Conservation (phyloP, 192 early-diverging fungal species). For the Diversispora eburnea region DNA sequence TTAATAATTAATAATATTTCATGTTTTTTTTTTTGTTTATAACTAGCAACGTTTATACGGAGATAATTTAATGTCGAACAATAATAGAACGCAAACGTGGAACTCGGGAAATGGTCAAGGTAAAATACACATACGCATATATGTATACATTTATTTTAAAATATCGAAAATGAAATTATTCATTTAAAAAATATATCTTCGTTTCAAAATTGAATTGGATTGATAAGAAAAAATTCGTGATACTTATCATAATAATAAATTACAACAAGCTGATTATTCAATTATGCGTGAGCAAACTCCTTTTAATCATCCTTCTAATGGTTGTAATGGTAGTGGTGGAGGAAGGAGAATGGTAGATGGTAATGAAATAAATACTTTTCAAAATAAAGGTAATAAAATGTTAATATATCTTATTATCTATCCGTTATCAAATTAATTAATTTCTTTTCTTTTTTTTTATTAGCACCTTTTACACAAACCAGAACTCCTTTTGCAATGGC, state of each 20-base stretch:
- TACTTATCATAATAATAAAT: background rate
- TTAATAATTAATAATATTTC: background rate
- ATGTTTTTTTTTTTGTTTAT: background rate
- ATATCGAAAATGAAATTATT: no score
- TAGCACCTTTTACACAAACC: conserved; percentile 1
- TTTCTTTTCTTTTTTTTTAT: background rate
- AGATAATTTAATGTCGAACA: background rate
- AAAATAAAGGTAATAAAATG: background rate
- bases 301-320: background rate
- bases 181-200: no score
- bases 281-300: background rate
- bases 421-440: background rate
- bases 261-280: background rate
- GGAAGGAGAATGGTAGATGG: background rate
- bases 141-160: no score
- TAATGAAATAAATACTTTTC: background rate
- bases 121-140: no score
- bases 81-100: background rate
- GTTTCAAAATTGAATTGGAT: no score
- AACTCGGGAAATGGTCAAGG: no score
- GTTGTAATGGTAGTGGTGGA: background rate
- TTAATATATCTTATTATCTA: background rate
- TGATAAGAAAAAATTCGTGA: background rate
- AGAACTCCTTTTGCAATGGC: conserved; percentile 10
- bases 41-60: background rate